phyloP scores from a whole-genome alignment of 2,329 filamentous ascomycete genomes.

The Aspergillus ruber region DNA sequence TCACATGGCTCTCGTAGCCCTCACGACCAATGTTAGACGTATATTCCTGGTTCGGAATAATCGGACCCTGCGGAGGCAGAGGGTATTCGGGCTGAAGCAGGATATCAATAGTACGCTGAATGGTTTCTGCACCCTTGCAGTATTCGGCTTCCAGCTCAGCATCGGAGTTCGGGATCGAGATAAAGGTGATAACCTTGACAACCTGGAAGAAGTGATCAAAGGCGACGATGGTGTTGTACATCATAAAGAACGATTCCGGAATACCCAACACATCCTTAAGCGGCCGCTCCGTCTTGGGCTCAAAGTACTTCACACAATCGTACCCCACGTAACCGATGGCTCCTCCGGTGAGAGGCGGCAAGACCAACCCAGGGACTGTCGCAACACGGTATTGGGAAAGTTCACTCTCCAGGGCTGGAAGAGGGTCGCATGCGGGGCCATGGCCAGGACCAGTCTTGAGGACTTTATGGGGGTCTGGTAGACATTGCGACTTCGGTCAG shows the following conservation, averaged over 20 bases:
- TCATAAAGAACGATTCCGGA: constrained; percentile 93
- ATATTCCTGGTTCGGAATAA: constrained; percentile 69
- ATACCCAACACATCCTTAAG: constrained; percentile 84
- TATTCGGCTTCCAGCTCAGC: constrained; percentile 63
- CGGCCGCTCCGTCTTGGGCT: constrained; percentile 86
- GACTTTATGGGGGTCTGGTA: constrained; percentile 61
- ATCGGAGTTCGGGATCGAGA: constrained; percentile 59
- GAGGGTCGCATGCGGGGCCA: constrained; percentile 75
- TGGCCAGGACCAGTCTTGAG: constrained; percentile 82
- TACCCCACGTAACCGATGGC: constrained; percentile 97
- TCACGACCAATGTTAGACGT: constrained; percentile 83
- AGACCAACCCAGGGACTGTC: constrained; percentile 69
- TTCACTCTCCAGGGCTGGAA: constrained; percentile 75
- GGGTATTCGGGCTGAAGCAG: constrained; percentile 70
- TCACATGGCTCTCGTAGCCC: constrained; percentile 90
- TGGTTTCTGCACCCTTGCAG: constrained; percentile 55
- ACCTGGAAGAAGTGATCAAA: constrained; percentile 93
- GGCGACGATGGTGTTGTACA: constrained; percentile 89
- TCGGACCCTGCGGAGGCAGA: constrained; percentile 67
- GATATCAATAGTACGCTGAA: constrained; percentile 62
- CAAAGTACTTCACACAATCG: constrained; percentile 95
- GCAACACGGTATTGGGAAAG: constrained; percentile 73
- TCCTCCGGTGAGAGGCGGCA: constrained; percentile 83
- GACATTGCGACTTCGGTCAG: constrained; percentile 6
- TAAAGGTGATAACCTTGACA: constrained; percentile 88